Evolutionary conservation across 768 basidiomycete species (phyloP).

Genomic region (Tulasnella sp.): DNA sequence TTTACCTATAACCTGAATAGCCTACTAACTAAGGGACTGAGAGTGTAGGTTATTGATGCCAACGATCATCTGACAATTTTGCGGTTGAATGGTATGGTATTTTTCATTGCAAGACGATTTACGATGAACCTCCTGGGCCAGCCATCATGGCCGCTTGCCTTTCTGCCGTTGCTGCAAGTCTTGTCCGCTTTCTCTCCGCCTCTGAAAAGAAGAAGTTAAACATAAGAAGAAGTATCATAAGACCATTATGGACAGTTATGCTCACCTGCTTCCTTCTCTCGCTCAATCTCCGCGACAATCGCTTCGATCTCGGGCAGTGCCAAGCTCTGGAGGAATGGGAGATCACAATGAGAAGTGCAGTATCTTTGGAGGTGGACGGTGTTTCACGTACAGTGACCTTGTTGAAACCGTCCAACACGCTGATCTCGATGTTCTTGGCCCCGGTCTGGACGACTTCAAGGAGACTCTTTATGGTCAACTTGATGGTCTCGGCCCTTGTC

Average conservation of each 20-base stretch:
- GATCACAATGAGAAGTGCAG: background rate
- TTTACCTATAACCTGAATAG: too few species aligned
- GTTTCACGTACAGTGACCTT: conserved; percentile 66
- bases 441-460: conserved; percentile 98
- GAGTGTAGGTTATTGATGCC: too few species aligned
- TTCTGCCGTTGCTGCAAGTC: conserved; percentile 85
- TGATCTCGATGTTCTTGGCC: conserved; percentile 99
- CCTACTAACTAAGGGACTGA: too few species aligned
- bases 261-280: conserved; percentile 88
- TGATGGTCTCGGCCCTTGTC: conserved; percentile 80
- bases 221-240: too few species aligned
- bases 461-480: conserved; percentile 88
- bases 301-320: conserved; percentile 80
- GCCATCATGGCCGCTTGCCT: conserved; percentile 73
- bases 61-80: too few species aligned
- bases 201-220: conserved; percentile 38
- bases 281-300: conserved; percentile 87
- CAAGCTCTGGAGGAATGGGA: conserved; percentile 49
- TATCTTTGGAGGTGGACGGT: background rate
- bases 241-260: background rate
- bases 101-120: background rate
- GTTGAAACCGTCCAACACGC: conserved; percentile 91
- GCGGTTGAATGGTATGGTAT: too few species aligned
- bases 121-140: conserved; percentile 1
- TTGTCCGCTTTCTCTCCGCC: conserved; percentile 86